A percentile compares a stretch with the other conserved stretches of the same genome.
Evolutionary conservation across 495 filamentous ascomycete species (phyloP).

Genomic region (Elaphomyces granulatus): DNA sequence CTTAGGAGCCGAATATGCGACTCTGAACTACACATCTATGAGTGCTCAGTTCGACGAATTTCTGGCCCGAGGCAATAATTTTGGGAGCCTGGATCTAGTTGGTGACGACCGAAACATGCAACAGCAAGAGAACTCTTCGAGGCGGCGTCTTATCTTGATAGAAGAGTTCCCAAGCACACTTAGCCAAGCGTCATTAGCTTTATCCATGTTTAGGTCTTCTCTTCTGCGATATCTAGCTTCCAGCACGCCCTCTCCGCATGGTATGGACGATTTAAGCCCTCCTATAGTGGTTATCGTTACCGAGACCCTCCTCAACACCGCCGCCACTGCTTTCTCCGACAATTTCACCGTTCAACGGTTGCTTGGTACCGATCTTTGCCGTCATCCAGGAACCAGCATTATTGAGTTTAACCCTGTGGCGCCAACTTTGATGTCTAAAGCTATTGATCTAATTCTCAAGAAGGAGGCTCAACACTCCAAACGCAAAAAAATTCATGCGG

Average conservation of each 20-base stretch:
- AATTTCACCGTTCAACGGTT: slow-evolving; percentile 83
- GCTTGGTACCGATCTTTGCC: slow-evolving; percentile 68
- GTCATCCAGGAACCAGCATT: slow-evolving; percentile 55
- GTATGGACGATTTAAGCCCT: slow-evolving; percentile 26
- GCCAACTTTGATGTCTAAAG: slow-evolving; percentile 71
- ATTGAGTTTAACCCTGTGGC: slow-evolving; percentile 92
- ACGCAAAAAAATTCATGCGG: slow-evolving; percentile 50
- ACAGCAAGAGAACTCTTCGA: slow-evolving; percentile 1
- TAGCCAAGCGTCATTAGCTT: slow-evolving; percentile 45
- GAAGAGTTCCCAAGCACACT: slow-evolving; percentile 92
- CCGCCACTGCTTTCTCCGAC: slow-evolving; percentile 59
- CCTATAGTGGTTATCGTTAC: slow-evolving; percentile 85
- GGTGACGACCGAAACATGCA: too few species aligned
- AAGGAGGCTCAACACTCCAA: slow-evolving; percentile 66
- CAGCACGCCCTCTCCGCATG: slow-evolving; percentile 36
- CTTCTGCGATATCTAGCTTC: slow-evolving; percentile 59
- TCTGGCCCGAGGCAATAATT: slow-evolving; percentile 60
- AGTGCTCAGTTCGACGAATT: slow-evolving; percentile 83
- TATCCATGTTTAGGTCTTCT: slow-evolving; percentile 60
- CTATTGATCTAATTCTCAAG: slow-evolving; percentile 59
- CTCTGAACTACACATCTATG: slow-evolving; percentile 47
- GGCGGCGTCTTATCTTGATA: slow-evolving; percentile 53
- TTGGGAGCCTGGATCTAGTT: slow-evolving; percentile 54
- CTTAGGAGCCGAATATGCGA: slow-evolving; percentile 36
- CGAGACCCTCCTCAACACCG: slow-evolving; percentile 66